Percentiles rank a stretch among this genome's conserved stretches.
phyloP scores from a whole-genome alignment of 164 flowering plant genomes.

The Stephania cephalantha region DNA sequence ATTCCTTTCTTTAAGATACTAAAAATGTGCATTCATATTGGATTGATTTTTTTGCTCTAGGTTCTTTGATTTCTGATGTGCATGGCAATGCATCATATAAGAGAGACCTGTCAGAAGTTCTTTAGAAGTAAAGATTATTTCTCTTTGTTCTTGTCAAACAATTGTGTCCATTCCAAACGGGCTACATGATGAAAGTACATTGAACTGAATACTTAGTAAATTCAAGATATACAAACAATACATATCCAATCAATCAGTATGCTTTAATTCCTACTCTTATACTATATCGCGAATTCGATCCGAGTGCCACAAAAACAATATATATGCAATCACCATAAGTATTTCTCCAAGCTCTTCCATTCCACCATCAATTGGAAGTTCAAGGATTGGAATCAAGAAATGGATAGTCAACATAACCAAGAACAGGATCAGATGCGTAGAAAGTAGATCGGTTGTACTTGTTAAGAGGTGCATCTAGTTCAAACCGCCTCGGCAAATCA shows the following conservation, averaged over 20 bases:
- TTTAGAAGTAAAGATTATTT: not conserved
- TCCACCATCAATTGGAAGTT: not conserved
- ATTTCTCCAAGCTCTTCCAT: not conserved
- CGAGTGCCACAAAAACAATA: too few species aligned
- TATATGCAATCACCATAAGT: not conserved
- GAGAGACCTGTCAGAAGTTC: not conserved
- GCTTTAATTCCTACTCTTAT: too few species aligned
- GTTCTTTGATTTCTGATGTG: not conserved
- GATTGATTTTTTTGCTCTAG: not conserved
- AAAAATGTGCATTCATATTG: not conserved
- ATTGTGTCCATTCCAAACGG: too few species aligned
- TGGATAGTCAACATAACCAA: constrained; percentile 25
- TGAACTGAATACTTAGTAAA: too few species aligned
- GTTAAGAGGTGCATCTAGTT: constrained; percentile 18
- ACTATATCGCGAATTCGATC: too few species aligned
- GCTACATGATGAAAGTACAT: too few species aligned
- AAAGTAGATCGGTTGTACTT: constrained; percentile 20
- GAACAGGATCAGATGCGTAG: constrained; percentile 19
- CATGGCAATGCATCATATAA: not conserved
- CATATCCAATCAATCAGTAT: too few species aligned
- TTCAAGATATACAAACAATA: too few species aligned
- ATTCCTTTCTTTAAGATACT: not conserved
- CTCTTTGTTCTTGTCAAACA: not conserved
- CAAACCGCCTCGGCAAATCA: constrained; percentile 18
- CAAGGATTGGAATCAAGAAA: constrained; percentile 9